Percentiles rank a stretch among this genome's conserved stretches.
Evolutionary conservation across 768 basidiomycete genomes (phyloP).

Genomic region (Xanthoconium stramineum): DNA sequence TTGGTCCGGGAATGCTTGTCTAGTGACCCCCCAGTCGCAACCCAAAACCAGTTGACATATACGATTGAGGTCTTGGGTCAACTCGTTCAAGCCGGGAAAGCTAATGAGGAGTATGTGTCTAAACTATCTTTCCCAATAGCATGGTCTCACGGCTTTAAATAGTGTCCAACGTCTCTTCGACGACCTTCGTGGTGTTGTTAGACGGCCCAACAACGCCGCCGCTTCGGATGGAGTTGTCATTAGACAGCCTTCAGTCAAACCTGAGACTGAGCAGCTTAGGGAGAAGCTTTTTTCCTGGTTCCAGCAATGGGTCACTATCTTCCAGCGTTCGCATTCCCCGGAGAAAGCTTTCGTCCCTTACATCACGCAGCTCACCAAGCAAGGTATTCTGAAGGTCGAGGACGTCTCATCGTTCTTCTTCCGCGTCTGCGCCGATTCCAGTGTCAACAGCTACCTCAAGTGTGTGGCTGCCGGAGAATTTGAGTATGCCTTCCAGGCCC

Average conservation of each 20-base stretch:
- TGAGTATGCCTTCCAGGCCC: slow-evolving; percentile 80
- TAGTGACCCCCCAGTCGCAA: slow-evolving; percentile 73
- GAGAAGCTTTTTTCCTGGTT: slow-evolving; percentile 78
- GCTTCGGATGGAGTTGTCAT: slow-evolving; percentile 35
- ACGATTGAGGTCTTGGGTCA: slow-evolving; percentile 80
- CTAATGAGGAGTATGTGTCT: slow-evolving; percentile 77
- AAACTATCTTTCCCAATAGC: neutral
- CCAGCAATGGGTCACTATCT: slow-evolving; percentile 95
- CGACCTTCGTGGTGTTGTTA: slow-evolving; percentile 70
- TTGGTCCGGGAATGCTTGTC: slow-evolving; percentile 86
- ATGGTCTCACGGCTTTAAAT: slow-evolving; percentile 1
- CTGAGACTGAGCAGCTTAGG: slow-evolving; percentile 71
- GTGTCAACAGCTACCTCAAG: slow-evolving; percentile 84
- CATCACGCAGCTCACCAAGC: slow-evolving; percentile 95
- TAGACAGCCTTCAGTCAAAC: slow-evolving; percentile 53
- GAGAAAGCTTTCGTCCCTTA: slow-evolving; percentile 96
- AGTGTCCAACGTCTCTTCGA: slow-evolving; percentile 75
- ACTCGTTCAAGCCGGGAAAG: slow-evolving; percentile 69
- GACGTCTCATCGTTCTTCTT: slow-evolving; percentile 98
- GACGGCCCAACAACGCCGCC: slow-evolving; percentile 41
- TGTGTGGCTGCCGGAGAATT: slow-evolving; percentile 69
- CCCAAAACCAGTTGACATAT: slow-evolving; percentile 74
- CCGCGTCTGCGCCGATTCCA: slow-evolving; percentile 93
- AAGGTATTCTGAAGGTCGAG: slow-evolving; percentile 94
- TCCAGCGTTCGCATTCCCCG: slow-evolving; percentile 84